These are phyloP conservation scores for Beauveria varroae DNA, from an alignment of 2,329 filamentous ascomycete genomes.

Conservation along the genomic window DNA sequence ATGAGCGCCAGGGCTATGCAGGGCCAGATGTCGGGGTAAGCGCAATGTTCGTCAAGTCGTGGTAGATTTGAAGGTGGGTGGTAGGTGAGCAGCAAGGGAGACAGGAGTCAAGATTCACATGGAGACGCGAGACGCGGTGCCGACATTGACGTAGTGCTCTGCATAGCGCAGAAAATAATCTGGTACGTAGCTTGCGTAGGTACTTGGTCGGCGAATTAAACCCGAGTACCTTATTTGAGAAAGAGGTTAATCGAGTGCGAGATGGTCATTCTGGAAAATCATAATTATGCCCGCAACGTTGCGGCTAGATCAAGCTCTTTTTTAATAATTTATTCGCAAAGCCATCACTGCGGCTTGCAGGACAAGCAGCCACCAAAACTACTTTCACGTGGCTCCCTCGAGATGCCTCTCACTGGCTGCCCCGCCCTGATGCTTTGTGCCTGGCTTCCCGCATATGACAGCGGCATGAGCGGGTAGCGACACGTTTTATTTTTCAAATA, in stretches of 20 bases:
- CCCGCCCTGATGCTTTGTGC: neutral
- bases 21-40: neutral
- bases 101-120: constrained; percentile 2
- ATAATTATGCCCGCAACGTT: too few species aligned
- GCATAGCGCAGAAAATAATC: too few species aligned
- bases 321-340: too few species aligned
- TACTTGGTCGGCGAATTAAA: neutral
- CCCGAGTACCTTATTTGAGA: too few species aligned
- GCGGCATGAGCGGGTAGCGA: neutral
- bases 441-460: neutral
- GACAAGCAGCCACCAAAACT: neutral
- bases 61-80: neutral
- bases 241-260: too few species aligned
- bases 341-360: neutral
- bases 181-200: neutral
- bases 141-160: too few species aligned
- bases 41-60: constrained; percentile 1
- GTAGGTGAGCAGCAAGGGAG: neutral
- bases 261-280: too few species aligned
- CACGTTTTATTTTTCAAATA: neutral
- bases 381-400: neutral
- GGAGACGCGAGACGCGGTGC: constrained; percentile 5
- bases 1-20: neutral
- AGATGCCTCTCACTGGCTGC: neutral
- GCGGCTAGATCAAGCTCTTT: too few species aligned